Evolutionary conservation across 2,329 filamentous ascomycete genomes (phyloP), one percentile per base, ranked within the genome.

Genomic region (Botrytis sinoallii): DNA sequence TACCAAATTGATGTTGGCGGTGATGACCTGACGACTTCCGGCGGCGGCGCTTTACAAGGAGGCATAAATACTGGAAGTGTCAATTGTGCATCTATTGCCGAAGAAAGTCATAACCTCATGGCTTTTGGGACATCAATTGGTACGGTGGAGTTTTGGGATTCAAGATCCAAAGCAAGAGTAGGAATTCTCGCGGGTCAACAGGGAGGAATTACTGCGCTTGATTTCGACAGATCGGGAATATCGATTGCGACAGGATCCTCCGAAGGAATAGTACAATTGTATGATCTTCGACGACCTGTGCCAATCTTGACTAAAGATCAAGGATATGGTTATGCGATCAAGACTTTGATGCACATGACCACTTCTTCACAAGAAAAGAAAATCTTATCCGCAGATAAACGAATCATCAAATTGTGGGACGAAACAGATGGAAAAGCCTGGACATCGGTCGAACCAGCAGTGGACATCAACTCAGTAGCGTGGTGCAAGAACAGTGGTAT

Each of bases 361-460:
- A 92, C 90, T 12, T 86, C 88, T 20, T 92, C 91, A 0, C 90
- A 92, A 65, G 91, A 94, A 75, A 93, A 93, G 81, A 98, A 97
- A 83, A 91, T 99, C 32, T 85, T 98, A 75, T 97, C 95, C 1
- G 90, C 94, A 12, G 97, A 99, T 83, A 97, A 97, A 84, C 90
- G 93, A 76, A 97, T 97, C 78, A 97, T 99, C 85, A 99, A 99
- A 84, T 90, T 99, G 64, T 99, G 95, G 94, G 94, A 98, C 79
- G 90, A 93, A 75, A 85, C 87, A 48, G 91, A 91, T 74, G 96
- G 96, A 73, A 90, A 90, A 35, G 93, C 95, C 6, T 99, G 96
- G 95, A 98, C 96, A 0, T 96, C 94, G 1, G 93, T 98, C 63
- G 96, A 99, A 80, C 96, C 96, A 3, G 89, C 94, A 12, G 96